Percentiles rank a stretch among this genome's conserved stretches.
phyloP scores from a whole-genome alignment of 345 rosid species.

The Fremontodendron californicum region DNA sequence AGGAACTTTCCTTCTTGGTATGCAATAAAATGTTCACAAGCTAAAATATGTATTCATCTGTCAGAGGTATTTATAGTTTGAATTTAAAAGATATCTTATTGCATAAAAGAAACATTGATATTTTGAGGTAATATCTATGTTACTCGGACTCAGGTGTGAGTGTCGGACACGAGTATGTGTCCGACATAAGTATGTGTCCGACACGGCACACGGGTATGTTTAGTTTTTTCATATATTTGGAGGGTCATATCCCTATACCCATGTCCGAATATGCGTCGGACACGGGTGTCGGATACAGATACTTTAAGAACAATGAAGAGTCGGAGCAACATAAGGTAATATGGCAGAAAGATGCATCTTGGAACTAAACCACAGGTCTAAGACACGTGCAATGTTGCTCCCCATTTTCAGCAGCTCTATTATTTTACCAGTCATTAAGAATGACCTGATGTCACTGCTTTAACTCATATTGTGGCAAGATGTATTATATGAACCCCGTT shows the following conservation, averaged over 20 bases:
- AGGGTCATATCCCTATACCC: no score
- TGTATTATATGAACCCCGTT: not conserved
- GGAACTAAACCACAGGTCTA: not conserved
- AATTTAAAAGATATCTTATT: conserved; percentile 5
- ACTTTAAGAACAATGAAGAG: no score
- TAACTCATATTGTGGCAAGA: not conserved
- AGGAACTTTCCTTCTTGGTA: conserved; percentile 98
- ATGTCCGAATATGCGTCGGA: no score
- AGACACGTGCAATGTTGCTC: not conserved
- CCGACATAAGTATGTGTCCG: no score
- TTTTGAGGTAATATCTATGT: not conserved
- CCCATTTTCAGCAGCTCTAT: not conserved
- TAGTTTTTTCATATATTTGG: no score
- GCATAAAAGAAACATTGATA: not conserved
- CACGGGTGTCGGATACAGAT: no score
- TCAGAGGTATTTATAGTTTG: not conserved
- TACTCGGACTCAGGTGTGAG: no score
- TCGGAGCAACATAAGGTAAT: no score
- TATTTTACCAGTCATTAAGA: not conserved
- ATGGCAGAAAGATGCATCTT: conserved; percentile 9
- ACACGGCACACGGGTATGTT: no score
- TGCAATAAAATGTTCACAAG: not conserved
- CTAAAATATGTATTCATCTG: not conserved
- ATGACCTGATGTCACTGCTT: not conserved
- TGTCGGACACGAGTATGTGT: no score